Conservation (phyloP, 805 yeast genomes). For the Candida vaughaniae region DNA sequence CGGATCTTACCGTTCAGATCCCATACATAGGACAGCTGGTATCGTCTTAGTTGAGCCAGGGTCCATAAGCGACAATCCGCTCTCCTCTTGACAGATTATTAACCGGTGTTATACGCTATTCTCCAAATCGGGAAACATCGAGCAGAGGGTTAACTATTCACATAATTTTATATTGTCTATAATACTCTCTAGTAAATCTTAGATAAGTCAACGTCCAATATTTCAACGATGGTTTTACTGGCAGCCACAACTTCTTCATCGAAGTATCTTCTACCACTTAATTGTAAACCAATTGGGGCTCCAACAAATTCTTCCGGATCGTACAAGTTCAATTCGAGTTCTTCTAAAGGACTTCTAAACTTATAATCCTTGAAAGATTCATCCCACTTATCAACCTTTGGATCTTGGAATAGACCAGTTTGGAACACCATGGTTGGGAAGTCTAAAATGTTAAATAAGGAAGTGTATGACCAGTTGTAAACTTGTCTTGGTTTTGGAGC, state of each 20-base stretch:
- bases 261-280: constrained; percentile 51
- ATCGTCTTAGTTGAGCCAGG: no score
- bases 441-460: constrained; percentile 71
- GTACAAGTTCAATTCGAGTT: constrained; percentile 48
- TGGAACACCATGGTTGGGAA: constrained; percentile 66
- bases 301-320: constrained; percentile 46
- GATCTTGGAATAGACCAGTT: constrained; percentile 60
- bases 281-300: constrained; percentile 57
- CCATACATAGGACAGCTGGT: no score
- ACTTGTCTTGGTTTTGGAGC: constrained; percentile 68
- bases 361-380: constrained; percentile 26
- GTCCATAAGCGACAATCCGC: no score
- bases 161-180: no score
- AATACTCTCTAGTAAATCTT: constrained; percentile 10
- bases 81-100: no score
- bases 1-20: no score
- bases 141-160: no score
- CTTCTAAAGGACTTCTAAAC: constrained; percentile 48
- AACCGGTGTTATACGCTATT: no score
- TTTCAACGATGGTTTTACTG: constrained; percentile 38
- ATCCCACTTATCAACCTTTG: constrained; percentile 50
- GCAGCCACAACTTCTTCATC: constrained; percentile 59
- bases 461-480: constrained; percentile 78
- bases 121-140: constrained; percentile 1
- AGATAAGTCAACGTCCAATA: constrained; percentile 28